Evolutionary conservation across 176 grass and related monocot species (phyloP).

Genomic region (Urochloa ruziziensis): DNA sequence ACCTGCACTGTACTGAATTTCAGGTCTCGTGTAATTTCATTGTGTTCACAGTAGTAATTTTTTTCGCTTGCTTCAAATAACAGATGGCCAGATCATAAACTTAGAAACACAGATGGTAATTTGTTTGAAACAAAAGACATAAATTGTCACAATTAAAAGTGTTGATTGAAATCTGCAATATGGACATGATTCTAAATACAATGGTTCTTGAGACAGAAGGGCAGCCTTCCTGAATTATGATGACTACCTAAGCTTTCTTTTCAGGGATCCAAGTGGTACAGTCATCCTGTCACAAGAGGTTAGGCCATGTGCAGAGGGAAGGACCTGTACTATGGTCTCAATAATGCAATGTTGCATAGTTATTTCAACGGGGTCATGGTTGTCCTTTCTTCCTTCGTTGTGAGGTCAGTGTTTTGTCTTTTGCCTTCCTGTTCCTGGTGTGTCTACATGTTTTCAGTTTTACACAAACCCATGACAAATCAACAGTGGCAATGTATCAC

Average conservation of each 20-base stretch:
- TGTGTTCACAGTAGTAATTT: neutral
- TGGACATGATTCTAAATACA: conserved; percentile 1
- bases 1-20: neutral
- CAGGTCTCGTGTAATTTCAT: conserved; percentile 16
- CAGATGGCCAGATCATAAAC: neutral
- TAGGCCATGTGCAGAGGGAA: conserved; percentile 50
- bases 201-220: neutral
- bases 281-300: conserved; percentile 32
- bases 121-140: neutral
- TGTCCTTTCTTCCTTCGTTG: conserved; percentile 40
- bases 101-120: neutral
- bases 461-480: conserved; percentile 17
- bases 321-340: conserved; percentile 38
- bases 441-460: conserved; percentile 23
- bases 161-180: neutral
- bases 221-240: neutral
- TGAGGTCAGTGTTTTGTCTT: conserved; percentile 39
- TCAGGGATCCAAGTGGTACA: conserved; percentile 24
- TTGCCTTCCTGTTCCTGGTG: conserved; percentile 19
- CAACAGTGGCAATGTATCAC: neutral
- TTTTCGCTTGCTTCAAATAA: conserved; percentile 12
- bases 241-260: conserved; percentile 19
- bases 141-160: neutral
- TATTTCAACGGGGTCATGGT: conserved; percentile 41
- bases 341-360: conserved; percentile 43